phyloP scores from a whole-genome alignment of 345 rosid genomes.

The Bretschneidera sinensis region DNA sequence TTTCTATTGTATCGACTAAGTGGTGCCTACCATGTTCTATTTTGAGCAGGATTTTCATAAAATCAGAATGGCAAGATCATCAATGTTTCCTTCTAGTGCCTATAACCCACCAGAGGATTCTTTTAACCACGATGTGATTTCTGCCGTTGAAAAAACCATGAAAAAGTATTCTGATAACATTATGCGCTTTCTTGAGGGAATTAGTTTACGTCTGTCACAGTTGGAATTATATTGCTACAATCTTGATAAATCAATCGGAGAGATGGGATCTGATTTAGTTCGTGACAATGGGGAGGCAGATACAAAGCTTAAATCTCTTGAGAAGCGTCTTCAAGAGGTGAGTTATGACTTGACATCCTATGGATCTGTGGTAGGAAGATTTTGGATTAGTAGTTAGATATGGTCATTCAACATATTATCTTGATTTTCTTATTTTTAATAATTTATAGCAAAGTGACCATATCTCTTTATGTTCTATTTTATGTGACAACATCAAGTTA shows the following conservation, averaged over 20 bases:
- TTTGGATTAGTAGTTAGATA: background rate
- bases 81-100: slow-evolving; percentile 49
- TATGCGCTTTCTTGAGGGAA: slow-evolving; percentile 94
- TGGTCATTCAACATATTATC: background rate
- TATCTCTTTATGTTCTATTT: no score
- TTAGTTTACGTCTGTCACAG: slow-evolving; percentile 93
- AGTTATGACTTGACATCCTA: slow-evolving; percentile 12
- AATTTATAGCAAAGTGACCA: no score
- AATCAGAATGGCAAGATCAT: slow-evolving; percentile 64
- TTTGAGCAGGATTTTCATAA: slow-evolving; percentile 68
- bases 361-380: no score
- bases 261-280: slow-evolving; percentile 72
- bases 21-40: no score
- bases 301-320: slow-evolving; percentile 75
- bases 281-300: slow-evolving; percentile 75
- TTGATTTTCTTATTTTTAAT: no score
- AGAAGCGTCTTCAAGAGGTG: slow-evolving; percentile 97
- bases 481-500: no score
- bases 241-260: slow-evolving; percentile 93
- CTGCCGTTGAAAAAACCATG: slow-evolving; percentile 68
- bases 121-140: slow-evolving; percentile 49
- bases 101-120: slow-evolving; percentile 92
- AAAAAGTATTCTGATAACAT: slow-evolving; percentile 70
- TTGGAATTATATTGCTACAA: slow-evolving; percentile 86
- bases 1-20: background rate